Evolutionary conservation across 2,329 filamentous ascomycete species (phyloP), one percentile per base, ranked within the genome.

Genomic region (Truncatella angustata): DNA sequence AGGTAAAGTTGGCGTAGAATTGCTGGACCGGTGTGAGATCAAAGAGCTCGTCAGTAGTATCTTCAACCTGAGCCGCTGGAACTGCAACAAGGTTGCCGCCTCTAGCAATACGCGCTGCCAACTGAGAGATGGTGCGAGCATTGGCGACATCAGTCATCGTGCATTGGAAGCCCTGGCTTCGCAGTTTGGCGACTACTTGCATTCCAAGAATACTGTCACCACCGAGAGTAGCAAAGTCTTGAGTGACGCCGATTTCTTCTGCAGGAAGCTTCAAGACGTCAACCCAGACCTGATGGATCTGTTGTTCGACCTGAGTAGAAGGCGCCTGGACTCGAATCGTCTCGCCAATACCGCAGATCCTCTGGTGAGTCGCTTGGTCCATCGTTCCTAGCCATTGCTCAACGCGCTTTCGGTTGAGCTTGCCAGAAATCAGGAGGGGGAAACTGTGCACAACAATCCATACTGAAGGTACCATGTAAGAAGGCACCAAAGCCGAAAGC

Each of bases 1-100:
- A 55, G 18, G 50, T 43, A 6, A 39, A 37, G 30, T 45, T 66
- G 46, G 53, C 73, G 50, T 73, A 74, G 28, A 74, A 62, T 20
- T 67, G 63, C 49, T 77, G 75, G 30, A 77, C 70, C 0, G 75
- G 75, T 0, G 73, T 73, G 1, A 78, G 57, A 0, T 63, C 60
- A 45, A 76, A 78, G 0, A 61, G 61, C 16, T 58, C 58, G 16
- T 50, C 35, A 3, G 34, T 42, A n/a, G 24, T 24, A 12, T 44
- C 40, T n/a, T 24, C 40, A 3, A 44, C 40, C 24, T 21, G 20
- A 3, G 40, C 40, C 12, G 40, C 39, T 14, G 42, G 39, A 21
- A 35, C n/a, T 14, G 32, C 42, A 10, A 36, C 49, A 5, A 21
- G 28, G 16, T 32, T 23, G 11, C 42, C 49, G 12, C 42, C 49